These are phyloP conservation scores for Amylostereum areolatum DNA, from an alignment of 1,284 basidiomycete species.

Conservation along the genomic window DNA sequence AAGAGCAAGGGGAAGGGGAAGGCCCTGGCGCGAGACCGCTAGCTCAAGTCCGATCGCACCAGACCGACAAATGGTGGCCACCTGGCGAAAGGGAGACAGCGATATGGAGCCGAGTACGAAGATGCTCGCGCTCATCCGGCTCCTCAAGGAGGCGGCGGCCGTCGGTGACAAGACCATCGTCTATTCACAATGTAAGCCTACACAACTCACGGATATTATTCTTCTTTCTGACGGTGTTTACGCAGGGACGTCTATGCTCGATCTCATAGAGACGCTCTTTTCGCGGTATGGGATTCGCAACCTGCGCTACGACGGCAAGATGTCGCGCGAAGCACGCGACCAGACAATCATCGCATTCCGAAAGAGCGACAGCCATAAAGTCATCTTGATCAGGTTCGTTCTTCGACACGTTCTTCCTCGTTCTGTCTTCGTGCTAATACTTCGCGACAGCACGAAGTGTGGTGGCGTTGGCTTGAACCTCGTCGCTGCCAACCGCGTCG, in stretches of 20 bases:
- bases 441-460: constrained; percentile 45
- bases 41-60: constrained; percentile 3
- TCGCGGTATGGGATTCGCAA: constrained; percentile 50
- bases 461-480: constrained; percentile 66
- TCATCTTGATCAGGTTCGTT: constrained; percentile 55
- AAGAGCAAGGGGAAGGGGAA: constrained; percentile 14
- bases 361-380: constrained; percentile 44
- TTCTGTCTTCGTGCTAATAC: neutral
- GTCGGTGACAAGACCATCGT: constrained; percentile 63
- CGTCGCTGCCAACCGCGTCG: constrained; percentile 58
- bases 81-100: constrained; percentile 49
- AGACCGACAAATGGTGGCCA: constrained; percentile 32
- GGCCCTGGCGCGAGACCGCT: constrained; percentile 8
- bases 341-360: constrained; percentile 44
- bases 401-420: neutral
- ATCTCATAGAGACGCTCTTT: constrained; percentile 54
- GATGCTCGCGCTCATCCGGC: constrained; percentile 52
- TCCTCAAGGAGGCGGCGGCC: constrained; percentile 53
- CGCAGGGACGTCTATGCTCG: constrained; percentile 67
- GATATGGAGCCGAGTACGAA: constrained; percentile 62
- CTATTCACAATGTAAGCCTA: constrained; percentile 61
- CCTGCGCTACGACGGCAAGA: constrained; percentile 60
- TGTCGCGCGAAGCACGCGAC: constrained; percentile 50
- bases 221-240: neutral
- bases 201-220: neutral